Conservation (phyloP, 164 flowering plant genomes). For the Platanus orientalis region DNA sequence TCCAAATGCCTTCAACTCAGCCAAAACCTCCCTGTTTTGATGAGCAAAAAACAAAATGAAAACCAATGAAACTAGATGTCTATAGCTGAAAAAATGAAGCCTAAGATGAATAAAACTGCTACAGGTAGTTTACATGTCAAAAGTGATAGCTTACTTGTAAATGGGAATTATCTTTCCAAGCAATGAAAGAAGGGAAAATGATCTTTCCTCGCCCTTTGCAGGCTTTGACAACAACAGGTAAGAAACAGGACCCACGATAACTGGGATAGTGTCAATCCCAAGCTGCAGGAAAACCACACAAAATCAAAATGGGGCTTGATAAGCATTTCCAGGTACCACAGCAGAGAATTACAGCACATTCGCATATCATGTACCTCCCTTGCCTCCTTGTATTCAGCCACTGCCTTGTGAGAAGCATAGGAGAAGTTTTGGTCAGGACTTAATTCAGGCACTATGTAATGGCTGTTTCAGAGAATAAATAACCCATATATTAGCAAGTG, state of each 20-base stretch:
- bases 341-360: not conserved
- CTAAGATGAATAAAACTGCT: too few relatives aligned
- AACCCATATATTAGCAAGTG: not conserved
- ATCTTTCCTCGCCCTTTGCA: conserved; percentile 26
- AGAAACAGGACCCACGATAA: conserved; percentile 28
- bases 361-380: conserved; percentile 18
- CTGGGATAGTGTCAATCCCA: conserved; percentile 26
- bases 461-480: conserved; percentile 14
- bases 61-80: too few relatives aligned
- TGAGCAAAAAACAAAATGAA: not conserved
- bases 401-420: conserved; percentile 25
- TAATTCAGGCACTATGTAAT: conserved; percentile 25
- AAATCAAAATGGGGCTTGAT: too few relatives aligned
- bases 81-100: too few relatives aligned
- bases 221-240: conserved; percentile 27
- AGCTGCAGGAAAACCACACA: conserved; percentile 9
- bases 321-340: not conserved
- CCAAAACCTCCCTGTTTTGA: conserved; percentile 23
- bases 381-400: conserved; percentile 26
- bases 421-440: conserved; percentile 20
- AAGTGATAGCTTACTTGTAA: conserved; percentile 17
- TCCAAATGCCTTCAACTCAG: conserved; percentile 26
- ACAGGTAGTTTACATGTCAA: not conserved
- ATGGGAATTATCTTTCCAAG: conserved; percentile 24
- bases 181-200: conserved; percentile 24